Percentiles rank a stretch among this genome's conserved stretches.
Evolutionary conservation across 2,329 filamentous ascomycete genomes (phyloP).

Genomic region (Diaporthe aspalathi): DNA sequence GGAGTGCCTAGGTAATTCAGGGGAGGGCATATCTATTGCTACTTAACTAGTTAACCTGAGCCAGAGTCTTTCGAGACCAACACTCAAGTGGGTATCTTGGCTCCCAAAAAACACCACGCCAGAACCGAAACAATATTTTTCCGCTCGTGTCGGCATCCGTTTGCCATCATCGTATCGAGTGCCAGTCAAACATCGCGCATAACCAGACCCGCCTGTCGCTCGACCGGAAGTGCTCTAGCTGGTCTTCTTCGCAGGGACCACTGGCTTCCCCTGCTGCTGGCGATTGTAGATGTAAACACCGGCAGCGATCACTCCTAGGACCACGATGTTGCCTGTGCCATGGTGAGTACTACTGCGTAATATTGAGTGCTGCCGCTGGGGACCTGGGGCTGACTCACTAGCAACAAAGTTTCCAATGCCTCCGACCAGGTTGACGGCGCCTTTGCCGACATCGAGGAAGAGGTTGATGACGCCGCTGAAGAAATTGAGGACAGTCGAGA

Average conservation of each 20-base stretch:
- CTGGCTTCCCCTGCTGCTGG: slow-evolving; percentile 42
- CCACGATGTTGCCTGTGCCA: slow-evolving; percentile 50
- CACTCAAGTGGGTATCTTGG: slow-evolving; percentile 11
- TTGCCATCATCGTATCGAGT: not conserved
- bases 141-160: too few relatives aligned
- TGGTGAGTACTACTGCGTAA: not conserved
- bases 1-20: not conserved
- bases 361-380: not conserved
- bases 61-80: not conserved
- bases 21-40: not conserved
- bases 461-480: slow-evolving; percentile 52
- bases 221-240: slow-evolving; percentile 7
- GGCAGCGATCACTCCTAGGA: slow-evolving; percentile 49
- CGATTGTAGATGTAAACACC: slow-evolving; percentile 49
- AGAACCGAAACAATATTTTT: not conserved
- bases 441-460: slow-evolving; percentile 49
- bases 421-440: slow-evolving; percentile 52
- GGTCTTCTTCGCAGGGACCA: slow-evolving; percentile 40
- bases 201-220: not conserved
- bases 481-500: slow-evolving; percentile 51
- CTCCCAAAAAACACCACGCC: slow-evolving; percentile 6
- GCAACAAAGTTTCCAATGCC: slow-evolving; percentile 54
- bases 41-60: not conserved
- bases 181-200: not conserved
- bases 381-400: slow-evolving; percentile 46